Percentiles rank a stretch among this genome's conserved stretches.
These are phyloP conservation scores for Quercus phellos DNA, from an alignment of 331 rosid species.

Conservation along the genomic window DNA sequence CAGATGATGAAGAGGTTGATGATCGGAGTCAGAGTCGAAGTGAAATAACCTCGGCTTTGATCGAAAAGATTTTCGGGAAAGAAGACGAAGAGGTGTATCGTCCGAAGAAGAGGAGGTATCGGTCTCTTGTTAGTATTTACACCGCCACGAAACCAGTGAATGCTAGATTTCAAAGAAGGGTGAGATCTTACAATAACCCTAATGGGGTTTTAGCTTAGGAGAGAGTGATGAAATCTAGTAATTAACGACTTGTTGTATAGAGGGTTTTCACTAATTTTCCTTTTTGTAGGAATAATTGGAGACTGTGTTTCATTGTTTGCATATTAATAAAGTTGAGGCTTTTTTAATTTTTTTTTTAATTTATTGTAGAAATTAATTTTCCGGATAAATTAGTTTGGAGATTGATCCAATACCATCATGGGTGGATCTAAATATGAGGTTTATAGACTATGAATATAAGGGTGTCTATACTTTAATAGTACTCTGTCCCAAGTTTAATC, in stretches of 20 bases:
- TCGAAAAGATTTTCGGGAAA: constrained; percentile 56
- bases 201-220: not conserved
- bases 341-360: not conserved
- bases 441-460: too few relatives aligned
- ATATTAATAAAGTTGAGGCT: not conserved
- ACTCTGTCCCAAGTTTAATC: too few relatives aligned
- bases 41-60: constrained; percentile 18
- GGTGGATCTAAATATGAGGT: too few relatives aligned
- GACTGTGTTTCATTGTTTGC: not conserved
- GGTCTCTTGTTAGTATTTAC: constrained; percentile 45
- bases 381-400: too few relatives aligned
- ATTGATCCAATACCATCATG: too few relatives aligned
- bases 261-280: not conserved
- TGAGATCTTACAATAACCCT: not conserved
- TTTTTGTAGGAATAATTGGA: not conserved
- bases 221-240: not conserved
- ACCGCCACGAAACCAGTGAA: constrained; percentile 33
- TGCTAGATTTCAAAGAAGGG: not conserved
- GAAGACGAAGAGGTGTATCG: constrained; percentile 45
- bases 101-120: constrained; percentile 23
- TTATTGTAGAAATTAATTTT: not conserved
- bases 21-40: constrained; percentile 23
- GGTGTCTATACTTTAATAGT: too few relatives aligned
- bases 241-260: not conserved
- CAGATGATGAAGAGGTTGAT: not conserved